Percentiles rank a stretch among this genome's conserved stretches.
phyloP scores from a whole-genome alignment of 495 filamentous ascomycete genomes.

The Acidiella bohemica region DNA sequence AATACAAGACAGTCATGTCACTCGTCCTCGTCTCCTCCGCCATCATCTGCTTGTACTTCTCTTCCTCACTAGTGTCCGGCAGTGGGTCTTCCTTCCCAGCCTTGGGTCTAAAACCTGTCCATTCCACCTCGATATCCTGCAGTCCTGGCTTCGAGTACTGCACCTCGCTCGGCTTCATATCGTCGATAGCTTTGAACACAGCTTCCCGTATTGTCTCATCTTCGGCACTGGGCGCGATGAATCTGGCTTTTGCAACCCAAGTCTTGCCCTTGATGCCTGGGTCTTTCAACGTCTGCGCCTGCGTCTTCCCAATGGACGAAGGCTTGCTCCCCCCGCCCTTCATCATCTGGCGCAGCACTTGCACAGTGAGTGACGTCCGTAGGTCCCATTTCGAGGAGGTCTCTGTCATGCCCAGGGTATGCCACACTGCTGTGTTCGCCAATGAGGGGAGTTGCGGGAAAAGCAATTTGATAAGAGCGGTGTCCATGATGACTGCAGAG shows the following conservation, averaged over 20 bases:
- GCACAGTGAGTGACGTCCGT: conserved; percentile 57
- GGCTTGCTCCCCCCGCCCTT: conserved; percentile 26
- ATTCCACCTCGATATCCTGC: conserved; percentile 62
- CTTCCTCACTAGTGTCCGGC: conserved; percentile 49
- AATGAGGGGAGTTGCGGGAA: conserved; percentile 49
- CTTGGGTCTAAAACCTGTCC: conserved; percentile 42
- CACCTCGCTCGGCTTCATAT: conserved; percentile 34
- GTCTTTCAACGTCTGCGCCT: conserved; percentile 47
- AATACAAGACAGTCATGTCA: conserved; percentile 62
- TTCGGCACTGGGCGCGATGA: conserved; percentile 43
- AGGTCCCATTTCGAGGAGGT: conserved; percentile 65
- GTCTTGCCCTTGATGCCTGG: conserved; percentile 61
- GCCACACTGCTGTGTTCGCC: conserved; percentile 49
- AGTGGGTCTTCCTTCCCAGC: conserved; percentile 41
- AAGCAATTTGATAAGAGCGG: conserved; percentile 21
- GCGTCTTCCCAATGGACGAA: conserved; percentile 43
- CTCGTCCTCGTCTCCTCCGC: conserved; percentile 43
- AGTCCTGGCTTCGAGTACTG: conserved; percentile 42
- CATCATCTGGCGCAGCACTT: conserved; percentile 53
- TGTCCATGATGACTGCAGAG: conserved; percentile 5
- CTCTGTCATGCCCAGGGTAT: conserved; percentile 51
- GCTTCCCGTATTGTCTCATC: conserved; percentile 41
- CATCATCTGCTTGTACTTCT: conserved; percentile 61
- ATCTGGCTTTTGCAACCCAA: conserved; percentile 59
- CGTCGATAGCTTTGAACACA: conserved; percentile 49